Conservation (phyloP, 148 eudicot genomes). For the Rhododendron ferrugineum region DNA sequence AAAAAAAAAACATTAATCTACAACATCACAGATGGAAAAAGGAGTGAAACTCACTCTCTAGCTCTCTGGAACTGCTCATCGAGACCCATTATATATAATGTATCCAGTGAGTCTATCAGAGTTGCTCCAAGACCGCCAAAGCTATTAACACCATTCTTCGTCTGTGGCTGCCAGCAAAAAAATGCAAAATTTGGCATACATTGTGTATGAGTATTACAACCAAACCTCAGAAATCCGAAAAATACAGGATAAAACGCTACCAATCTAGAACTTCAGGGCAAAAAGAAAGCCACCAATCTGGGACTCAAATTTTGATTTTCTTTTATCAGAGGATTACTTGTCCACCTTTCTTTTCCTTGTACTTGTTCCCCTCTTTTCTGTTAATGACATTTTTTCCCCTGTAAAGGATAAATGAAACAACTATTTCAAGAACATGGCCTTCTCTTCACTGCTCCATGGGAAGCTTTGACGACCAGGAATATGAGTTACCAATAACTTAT, state of each 20-base stretch:
- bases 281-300: neutral
- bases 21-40: neutral
- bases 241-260: neutral
- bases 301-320: neutral
- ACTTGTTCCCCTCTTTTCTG: neutral
- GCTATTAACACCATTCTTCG: conserved; percentile 89
- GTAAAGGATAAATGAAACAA: neutral
- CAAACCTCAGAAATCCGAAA: neutral
- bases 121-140: conserved; percentile 99
- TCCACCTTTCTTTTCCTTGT: neutral
- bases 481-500: neutral
- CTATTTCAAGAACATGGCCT: neutral
- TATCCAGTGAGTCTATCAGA: conserved; percentile 85
- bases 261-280: neutral
- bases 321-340: neutral
- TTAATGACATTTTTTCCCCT: neutral
- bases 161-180: conserved; percentile 66
- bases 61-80: conserved; percentile 94
- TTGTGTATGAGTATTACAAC: neutral
- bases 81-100: conserved; percentile 94
- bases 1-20: neutral
- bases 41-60: conserved; percentile 63
- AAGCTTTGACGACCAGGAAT: neutral
- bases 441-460: neutral
- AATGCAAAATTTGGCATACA: conserved; percentile 7